Conservation (phyloP, 495 filamentous ascomycete genomes). For the Tuber indicum region DNA sequence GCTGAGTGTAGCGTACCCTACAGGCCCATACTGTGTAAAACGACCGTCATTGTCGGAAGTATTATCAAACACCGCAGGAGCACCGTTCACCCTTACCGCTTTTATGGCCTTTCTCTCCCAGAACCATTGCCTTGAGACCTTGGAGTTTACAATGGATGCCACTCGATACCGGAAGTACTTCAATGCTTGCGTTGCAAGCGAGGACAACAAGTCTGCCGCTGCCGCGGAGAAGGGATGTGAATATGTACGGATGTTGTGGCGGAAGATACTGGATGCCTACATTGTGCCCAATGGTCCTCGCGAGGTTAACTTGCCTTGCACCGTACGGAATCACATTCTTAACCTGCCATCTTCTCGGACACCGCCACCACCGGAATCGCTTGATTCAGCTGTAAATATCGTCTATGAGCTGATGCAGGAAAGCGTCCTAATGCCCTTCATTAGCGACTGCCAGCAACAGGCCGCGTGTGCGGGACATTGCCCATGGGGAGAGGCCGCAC, state of each 20-base stretch:
- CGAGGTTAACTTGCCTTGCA: slow-evolving; percentile 86
- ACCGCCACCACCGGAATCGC: slow-evolving; percentile 67
- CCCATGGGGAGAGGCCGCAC: slow-evolving; percentile 38
- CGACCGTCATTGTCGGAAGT: slow-evolving; percentile 82
- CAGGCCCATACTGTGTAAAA: slow-evolving; percentile 60
- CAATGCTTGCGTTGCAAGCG: slow-evolving; percentile 49
- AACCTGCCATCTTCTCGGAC: slow-evolving; percentile 53
- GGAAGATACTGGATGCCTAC: slow-evolving; percentile 63
- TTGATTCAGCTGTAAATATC: slow-evolving; percentile 85
- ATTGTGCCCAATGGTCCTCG: slow-evolving; percentile 71
- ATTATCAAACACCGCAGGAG: slow-evolving; percentile 73
- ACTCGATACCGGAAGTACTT: slow-evolving; percentile 80
- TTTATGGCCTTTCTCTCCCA: slow-evolving; percentile 98
- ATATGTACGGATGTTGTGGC: slow-evolving; percentile 68
- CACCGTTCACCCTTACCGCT: slow-evolving; percentile 85
- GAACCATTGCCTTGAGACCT: slow-evolving; percentile 92
- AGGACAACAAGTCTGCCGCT: slow-evolving; percentile 42
- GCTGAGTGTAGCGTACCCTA: slow-evolving; percentile 45
- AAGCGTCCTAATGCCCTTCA: slow-evolving; percentile 76
- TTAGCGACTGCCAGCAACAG: slow-evolving; percentile 52
- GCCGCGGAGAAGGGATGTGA: slow-evolving; percentile 55
- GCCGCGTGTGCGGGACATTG: slow-evolving; percentile 40
- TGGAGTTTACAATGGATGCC: slow-evolving; percentile 96
- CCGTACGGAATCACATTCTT: slow-evolving; percentile 75
- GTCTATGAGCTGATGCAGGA: slow-evolving; percentile 97